phyloP scores from a whole-genome alignment of 169 alveolate species.

The Fabrea salina region DNA sequence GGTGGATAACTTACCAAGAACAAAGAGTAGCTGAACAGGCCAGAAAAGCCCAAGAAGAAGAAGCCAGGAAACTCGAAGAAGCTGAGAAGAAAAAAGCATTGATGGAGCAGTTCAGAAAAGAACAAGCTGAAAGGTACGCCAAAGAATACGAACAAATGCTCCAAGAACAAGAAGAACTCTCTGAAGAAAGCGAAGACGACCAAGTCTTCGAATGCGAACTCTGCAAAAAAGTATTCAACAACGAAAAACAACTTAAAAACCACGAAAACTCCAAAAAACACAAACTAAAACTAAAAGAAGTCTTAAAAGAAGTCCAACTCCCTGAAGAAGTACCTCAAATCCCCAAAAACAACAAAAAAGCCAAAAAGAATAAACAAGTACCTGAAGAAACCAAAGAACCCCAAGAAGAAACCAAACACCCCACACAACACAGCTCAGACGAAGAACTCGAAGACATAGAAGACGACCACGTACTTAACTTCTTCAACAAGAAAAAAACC shows the following conservation, averaged over 20 bases:
- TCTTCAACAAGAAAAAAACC: background rate
- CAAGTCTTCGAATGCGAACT: constrained; percentile 53
- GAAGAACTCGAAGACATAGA: constrained; percentile 15
- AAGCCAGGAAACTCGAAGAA: constrained; percentile 18
- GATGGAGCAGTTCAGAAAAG: constrained; percentile 45
- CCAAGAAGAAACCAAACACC: background rate
- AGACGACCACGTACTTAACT: background rate
- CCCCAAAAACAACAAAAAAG: background rate
- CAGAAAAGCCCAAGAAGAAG: constrained; percentile 33
- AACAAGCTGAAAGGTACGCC: constrained; percentile 38
- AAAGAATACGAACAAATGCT: constrained; percentile 25
- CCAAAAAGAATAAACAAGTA: background rate
- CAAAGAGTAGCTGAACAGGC: constrained; percentile 5
- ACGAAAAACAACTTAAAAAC: constrained; percentile 54
- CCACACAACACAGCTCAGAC: background rate
- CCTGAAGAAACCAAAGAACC: background rate
- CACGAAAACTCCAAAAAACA: constrained; percentile 71
- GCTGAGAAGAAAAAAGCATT: constrained; percentile 38
- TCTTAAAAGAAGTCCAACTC: constrained; percentile 16
- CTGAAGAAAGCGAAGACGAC: constrained; percentile 10
- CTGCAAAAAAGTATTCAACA: constrained; percentile 64
- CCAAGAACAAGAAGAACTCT: constrained; percentile 13
- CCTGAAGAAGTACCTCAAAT: background rate
- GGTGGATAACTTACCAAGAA: constrained; percentile 38
- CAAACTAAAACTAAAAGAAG: constrained; percentile 37